These are phyloP conservation scores for Amauroascus verrucosus DNA, from an alignment of 2,329 filamentous ascomycete species.

Conservation along the genomic window DNA sequence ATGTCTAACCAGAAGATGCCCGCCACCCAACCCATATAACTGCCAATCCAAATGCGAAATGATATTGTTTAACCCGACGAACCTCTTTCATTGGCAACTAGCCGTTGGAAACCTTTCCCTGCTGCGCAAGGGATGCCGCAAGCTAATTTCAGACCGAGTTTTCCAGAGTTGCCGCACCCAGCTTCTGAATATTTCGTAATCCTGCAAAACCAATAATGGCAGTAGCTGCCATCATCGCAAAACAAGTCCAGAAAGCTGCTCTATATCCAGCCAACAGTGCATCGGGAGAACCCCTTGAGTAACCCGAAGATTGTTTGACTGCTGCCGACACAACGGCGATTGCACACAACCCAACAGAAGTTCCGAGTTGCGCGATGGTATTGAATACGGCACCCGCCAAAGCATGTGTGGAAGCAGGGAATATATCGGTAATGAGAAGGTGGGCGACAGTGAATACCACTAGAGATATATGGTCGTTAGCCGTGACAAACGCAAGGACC, in stretches of 20 bases:
- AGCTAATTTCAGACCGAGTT: neutral
- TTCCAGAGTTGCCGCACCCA: neutral
- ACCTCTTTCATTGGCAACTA: too few relatives aligned
- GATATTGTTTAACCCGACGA: too few relatives aligned
- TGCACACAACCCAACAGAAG: slow-evolving; percentile 43
- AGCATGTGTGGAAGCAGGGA: slow-evolving; percentile 48
- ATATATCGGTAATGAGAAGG: slow-evolving; percentile 46
- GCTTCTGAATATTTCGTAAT: slow-evolving; percentile 11
- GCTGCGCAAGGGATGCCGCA: neutral
- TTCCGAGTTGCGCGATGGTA: slow-evolving; percentile 48
- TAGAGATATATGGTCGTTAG: slow-evolving; percentile 18
- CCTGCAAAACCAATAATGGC: slow-evolving; percentile 12
- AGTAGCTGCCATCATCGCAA: slow-evolving; percentile 12
- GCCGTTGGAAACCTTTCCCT: neutral
- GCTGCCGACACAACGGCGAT: slow-evolving; percentile 38
- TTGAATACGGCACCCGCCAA: slow-evolving; percentile 55
- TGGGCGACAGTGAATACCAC: slow-evolving; percentile 47
- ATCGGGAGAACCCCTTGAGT: neutral
- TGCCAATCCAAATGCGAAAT: too few relatives aligned
- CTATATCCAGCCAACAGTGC: slow-evolving; percentile 15
- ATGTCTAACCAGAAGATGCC: too few relatives aligned
- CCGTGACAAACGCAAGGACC: neutral
- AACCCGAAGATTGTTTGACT: slow-evolving; percentile 4
- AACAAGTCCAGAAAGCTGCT: slow-evolving; percentile 16
- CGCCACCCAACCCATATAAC: too few relatives aligned